A percentile compares a stretch with the other conserved stretches of the same genome.
phyloP scores from a whole-genome alignment of 2,329 filamentous ascomycete genomes.

The Cylindrodendrum hubeiense region DNA sequence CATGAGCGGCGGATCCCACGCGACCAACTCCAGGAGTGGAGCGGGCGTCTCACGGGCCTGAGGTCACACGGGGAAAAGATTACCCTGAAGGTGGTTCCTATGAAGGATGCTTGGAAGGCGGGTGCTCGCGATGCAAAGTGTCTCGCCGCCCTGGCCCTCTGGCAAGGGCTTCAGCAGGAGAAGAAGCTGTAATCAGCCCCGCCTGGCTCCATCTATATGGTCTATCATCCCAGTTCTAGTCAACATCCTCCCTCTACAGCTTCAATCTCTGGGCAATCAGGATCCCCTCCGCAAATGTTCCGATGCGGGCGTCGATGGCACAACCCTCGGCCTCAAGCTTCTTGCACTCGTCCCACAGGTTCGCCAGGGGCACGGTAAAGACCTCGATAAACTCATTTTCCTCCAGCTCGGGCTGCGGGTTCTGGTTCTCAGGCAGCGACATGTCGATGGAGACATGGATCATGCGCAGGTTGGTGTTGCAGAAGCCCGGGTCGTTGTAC shows the following conservation, averaged over 20 bases:
- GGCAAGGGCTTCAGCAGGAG: conserved; percentile 66
- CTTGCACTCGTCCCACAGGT: conserved; percentile 76
- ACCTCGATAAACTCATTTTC: conserved; percentile 87
- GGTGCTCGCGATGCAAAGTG: conserved; percentile 70
- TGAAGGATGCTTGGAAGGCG: conserved; percentile 69
- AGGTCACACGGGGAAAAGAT: conserved; percentile 72
- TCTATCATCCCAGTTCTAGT: conserved; percentile 12
- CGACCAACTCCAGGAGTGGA: conserved; percentile 65
- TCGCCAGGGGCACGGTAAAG: conserved; percentile 74
- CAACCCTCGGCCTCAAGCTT: conserved; percentile 77
- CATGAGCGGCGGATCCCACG: conserved; percentile 66
- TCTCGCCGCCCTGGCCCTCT: conserved; percentile 70
- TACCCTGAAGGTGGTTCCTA: conserved; percentile 68
- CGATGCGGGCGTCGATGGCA: conserved; percentile 84
- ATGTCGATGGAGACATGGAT: conserved; percentile 82
- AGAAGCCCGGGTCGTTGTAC: conserved; percentile 76
- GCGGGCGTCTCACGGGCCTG: conserved; percentile 68
- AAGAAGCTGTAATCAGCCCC: conserved; percentile 51
- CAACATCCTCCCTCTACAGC: conserved; percentile 46
- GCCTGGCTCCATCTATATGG: conserved; percentile 9
- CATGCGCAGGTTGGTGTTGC: conserved; percentile 76
- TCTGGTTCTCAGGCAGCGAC: conserved; percentile 75
- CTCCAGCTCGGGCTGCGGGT: conserved; percentile 77
- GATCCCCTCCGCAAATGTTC: conserved; percentile 82
- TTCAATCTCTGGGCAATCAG: conserved; percentile 74